Base-by-base conservation (phyloP, 768 basidiomycete genomes). In the Xerocomellus intermedius region DNA sequence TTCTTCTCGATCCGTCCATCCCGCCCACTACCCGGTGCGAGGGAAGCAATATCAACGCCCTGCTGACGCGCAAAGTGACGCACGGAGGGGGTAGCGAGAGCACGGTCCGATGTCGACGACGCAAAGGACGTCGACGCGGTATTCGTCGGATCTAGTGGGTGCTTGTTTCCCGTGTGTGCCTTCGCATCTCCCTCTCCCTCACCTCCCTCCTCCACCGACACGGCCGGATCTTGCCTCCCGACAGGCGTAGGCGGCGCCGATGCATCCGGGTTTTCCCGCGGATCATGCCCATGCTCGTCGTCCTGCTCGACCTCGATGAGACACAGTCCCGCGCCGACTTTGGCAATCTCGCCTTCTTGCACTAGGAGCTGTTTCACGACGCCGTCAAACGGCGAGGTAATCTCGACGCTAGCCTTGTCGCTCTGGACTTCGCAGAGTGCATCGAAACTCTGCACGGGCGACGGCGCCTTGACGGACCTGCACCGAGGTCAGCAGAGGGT, bases 341-440 rank as follows among this genome's bases (percentile, higher is more conserved):
- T 91, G 19, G 89, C 90, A 17, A 94, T 79, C 65, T 91, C 82
- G 19, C 92, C 92, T 66, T 91, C 90, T 59, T 85, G 73, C 17
- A 92, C 90, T 2, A 91, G 75, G 7, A 94, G 70, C 58, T 88
- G 79, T 57, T 80, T 84, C 44, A 94, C 74, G 32, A 84, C 74
- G 6, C 92, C 92, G 39, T 92, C 87, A 63, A 80, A 93, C 2
- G 92, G 92, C 53, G 86, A 87, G 3, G 92, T 94, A 52, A 95
- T 93, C 70, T 94, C 92, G 24, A 94, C 91, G 69, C 84, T 88
- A 2, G 91, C 91, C 69, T 94, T 94, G 80, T 94, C 91, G 58
- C 86, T 88, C 73, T 93, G 91, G 3, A 94, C 91, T 57, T 94
- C 91, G 64, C 89, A 91, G 5, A 93, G 74, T 17, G 78, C 70